Conservation (phyloP, 805 yeast species). For the Saitoella complicata region DNA sequence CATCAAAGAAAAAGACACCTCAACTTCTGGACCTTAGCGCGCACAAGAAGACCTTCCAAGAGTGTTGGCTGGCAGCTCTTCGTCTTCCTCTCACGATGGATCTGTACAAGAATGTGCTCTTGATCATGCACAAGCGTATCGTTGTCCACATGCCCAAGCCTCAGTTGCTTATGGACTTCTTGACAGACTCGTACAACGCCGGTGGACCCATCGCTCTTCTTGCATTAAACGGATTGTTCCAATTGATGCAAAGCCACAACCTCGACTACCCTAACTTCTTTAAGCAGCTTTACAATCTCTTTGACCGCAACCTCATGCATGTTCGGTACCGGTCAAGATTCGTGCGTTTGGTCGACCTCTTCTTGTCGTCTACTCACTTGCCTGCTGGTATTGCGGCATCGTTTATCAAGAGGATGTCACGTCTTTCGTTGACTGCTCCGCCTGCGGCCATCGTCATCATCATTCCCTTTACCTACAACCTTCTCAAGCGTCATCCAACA, state of each 20-base stretch:
- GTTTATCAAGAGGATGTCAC: constrained; percentile 66
- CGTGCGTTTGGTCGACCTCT: constrained; percentile 70
- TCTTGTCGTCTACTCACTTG: constrained; percentile 72
- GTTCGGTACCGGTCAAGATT: constrained; percentile 74
- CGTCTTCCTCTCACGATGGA: constrained; percentile 29
- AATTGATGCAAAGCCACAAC: constrained; percentile 62
- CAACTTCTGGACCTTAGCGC: no score
- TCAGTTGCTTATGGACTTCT: constrained; percentile 76
- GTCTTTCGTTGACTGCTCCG: constrained; percentile 59
- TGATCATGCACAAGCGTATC: constrained; percentile 64
- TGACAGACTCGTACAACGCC: constrained; percentile 66
- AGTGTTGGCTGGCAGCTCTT: constrained; percentile 45
- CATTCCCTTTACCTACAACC: constrained; percentile 81
- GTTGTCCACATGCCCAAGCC: constrained; percentile 72
- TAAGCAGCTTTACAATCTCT: constrained; percentile 59
- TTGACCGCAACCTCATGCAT: constrained; percentile 61
- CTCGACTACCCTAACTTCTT: constrained; percentile 87
- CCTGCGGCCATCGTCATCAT: constrained; percentile 79
- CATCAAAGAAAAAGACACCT: no score
- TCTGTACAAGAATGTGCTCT: constrained; percentile 55
- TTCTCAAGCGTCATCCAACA: constrained; percentile 79
- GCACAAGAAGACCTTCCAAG: constrained; percentile 38
- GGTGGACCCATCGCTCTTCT: constrained; percentile 52
- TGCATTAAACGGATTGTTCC: constrained; percentile 76
- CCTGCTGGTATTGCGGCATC: constrained; percentile 76